phyloP scores from a whole-genome alignment of 2,329 filamentous ascomycete species.

The Fusarium caatingaense region DNA sequence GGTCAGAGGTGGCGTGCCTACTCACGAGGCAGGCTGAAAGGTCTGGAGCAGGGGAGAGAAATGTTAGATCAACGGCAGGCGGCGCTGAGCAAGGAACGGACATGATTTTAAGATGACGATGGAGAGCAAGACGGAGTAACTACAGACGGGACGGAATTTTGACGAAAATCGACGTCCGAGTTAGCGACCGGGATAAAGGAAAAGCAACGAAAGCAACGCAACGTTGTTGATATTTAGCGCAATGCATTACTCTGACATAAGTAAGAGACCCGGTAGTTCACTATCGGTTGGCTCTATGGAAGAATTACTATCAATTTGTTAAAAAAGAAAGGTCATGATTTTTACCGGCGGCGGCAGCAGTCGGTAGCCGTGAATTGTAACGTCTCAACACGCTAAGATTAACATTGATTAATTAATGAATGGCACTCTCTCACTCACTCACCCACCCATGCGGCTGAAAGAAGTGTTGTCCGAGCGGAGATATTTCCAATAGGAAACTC shows the following conservation, averaged over 20 bases:
- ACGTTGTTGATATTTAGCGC: conserved; percentile 2
- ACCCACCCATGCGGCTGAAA: conserved; percentile 20
- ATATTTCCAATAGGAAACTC: conserved; percentile 32
- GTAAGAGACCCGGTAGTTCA: conserved; percentile 14
- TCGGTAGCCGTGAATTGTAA: background rate
- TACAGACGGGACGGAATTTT: conserved; percentile 26
- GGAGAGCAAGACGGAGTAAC: conserved; percentile 22
- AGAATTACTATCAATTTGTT: conserved; percentile 18
- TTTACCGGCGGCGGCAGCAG: conserved; percentile 15
- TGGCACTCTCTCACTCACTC: background rate
- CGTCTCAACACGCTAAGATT: conserved; percentile 16
- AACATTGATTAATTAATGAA: background rate
- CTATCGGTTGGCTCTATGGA: background rate
- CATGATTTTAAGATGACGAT: conserved; percentile 40
- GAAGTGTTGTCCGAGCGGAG: conserved; percentile 28
- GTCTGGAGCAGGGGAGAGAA: conserved; percentile 29
- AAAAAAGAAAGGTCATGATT: conserved; percentile 26
- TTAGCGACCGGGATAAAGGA: conserved; percentile 26
- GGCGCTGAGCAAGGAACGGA: conserved; percentile 24
- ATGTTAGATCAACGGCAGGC: conserved; percentile 22
- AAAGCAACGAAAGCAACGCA: conserved; percentile 21
- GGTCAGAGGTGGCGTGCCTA: conserved; percentile 42
- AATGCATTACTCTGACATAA: conserved; percentile 8
- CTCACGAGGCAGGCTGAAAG: conserved; percentile 33
- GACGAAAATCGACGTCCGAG: conserved; percentile 17